A percentile compares a stretch with the other conserved stretches of the same genome.
phyloP scores from a whole-genome alignment of 73 alveolate genomes.

The Uronychia binucleata region DNA sequence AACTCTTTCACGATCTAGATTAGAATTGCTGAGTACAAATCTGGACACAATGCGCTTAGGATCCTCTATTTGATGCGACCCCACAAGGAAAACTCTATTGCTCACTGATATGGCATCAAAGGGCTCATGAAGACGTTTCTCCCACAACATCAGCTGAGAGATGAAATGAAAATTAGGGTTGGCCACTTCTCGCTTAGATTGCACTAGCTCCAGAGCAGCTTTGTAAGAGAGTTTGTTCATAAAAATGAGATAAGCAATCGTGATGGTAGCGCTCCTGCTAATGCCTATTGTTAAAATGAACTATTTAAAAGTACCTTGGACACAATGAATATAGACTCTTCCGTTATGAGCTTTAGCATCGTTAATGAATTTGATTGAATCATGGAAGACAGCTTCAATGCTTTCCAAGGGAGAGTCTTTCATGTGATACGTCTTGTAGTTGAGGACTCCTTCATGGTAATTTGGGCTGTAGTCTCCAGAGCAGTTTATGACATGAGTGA shows the following conservation, averaged over 20 bases:
- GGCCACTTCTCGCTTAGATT: constrained; percentile 79
- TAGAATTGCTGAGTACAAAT: constrained; percentile 3
- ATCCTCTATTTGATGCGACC: constrained; percentile 77
- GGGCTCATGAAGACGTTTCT: constrained; percentile 69
- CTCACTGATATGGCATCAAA: constrained; percentile 70
- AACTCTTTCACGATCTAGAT: constrained; percentile 55
- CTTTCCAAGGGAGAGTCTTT: constrained; percentile 86
- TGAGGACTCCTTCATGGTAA: constrained; percentile 65
- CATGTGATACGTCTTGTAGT: constrained; percentile 70
- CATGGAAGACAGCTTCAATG: constrained; percentile 87
- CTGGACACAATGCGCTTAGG: constrained; percentile 66
- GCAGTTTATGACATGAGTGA: constrained; percentile 89
- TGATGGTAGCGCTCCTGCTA: constrained; percentile 83
- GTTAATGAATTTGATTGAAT: constrained; percentile 72
- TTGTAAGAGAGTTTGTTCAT: constrained; percentile 50
- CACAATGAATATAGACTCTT: constrained; percentile 89
- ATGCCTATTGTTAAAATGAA: no score
- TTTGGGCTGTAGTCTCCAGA: constrained; percentile 92
- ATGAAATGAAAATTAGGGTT: constrained; percentile 87
- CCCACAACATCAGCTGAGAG: constrained; percentile 71
- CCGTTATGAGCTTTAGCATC: constrained; percentile 69
- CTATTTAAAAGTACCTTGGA: constrained; percentile 79
- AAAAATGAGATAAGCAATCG: constrained; percentile 81
- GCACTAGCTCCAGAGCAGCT: constrained; percentile 65
- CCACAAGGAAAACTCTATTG: constrained; percentile 82